Conservation (phyloP, 2,329 filamentous ascomycete genomes). For the Cercospora sp. region DNA sequence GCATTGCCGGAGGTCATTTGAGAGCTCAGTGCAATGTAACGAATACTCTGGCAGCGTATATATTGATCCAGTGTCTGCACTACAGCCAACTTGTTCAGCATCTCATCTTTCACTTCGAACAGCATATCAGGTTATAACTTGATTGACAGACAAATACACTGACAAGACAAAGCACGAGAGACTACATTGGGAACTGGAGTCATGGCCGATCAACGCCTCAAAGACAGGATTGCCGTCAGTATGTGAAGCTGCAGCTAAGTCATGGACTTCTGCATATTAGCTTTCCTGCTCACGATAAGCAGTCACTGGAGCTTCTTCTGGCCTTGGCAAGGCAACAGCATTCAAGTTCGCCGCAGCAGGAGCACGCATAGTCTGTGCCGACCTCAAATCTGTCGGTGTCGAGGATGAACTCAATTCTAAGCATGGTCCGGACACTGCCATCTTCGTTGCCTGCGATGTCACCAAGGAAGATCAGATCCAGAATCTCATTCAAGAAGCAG, state of each 20-base stretch:
- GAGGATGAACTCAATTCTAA: slow-evolving; percentile 26
- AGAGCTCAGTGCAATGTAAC: neutral
- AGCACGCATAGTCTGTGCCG: slow-evolving; percentile 32
- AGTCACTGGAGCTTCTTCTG: slow-evolving; percentile 33
- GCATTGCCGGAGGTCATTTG: neutral
- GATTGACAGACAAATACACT: neutral
- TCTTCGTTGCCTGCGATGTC: slow-evolving; percentile 32
- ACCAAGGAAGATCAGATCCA: slow-evolving; percentile 30
- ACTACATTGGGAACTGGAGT: neutral
- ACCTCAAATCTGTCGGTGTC: slow-evolving; percentile 26
- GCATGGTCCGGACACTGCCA: slow-evolving; percentile 28
- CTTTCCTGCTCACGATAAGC: neutral
- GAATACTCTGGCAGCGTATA: neutral
- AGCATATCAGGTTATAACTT: neutral
- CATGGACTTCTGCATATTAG: neutral
- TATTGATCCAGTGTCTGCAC: neutral
- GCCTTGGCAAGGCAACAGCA: slow-evolving; percentile 34
- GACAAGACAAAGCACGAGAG: neutral
- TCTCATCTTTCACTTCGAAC: neutral
- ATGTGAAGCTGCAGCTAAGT: neutral
- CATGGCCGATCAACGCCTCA: slow-evolving; percentile 22
- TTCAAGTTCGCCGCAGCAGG: slow-evolving; percentile 31
- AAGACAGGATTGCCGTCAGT: slow-evolving; percentile 32
- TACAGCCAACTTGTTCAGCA: neutral
- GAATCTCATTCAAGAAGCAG: slow-evolving; percentile 26